Evolutionary conservation across 257 asterid species (phyloP), one percentile per base, ranked within the genome.

Genomic region (Misopates orontium): DNA sequence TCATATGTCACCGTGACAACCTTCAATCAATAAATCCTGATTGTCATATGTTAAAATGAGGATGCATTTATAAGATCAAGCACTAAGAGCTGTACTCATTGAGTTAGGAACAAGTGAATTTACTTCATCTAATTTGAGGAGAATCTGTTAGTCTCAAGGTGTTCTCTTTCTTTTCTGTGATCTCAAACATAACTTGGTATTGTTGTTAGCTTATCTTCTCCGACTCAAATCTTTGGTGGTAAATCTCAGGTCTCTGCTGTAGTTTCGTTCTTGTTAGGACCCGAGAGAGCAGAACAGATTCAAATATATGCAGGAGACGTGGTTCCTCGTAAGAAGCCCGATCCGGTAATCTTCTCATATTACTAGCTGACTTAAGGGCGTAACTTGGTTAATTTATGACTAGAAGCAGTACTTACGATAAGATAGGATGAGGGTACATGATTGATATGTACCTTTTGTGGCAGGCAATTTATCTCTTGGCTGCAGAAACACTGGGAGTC

Each of bases 251-350:
- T 92, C 13, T 89, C 97, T 55, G 98, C 98, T 15, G 95, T 92
- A 81, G 98, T 92, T 73, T 89, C 94, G 0, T 87, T 64, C 83
- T 83, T 92, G 79, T 75, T 92, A 73, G 97, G 96, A 69, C 88
- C 97, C 21, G 78, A 83, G 41, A 70, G 95, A 58, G 98, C 97
- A 5, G 89, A 81, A 68, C 82, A 92, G 68, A 92, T 92, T 59
- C 95, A 78, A 80, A 92, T 92, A 70, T 92, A 24, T 66, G 98
- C 98, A 13, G 97, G 98, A 53, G 97, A 92, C 77, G 97, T 89
- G 73, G 98, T 92, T 77, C 96, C 97, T 56, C 89, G 89, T 11
- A 92, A 92, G 85, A 92, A 92, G 74, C 98, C 98, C 20, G 98
- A 92, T 77, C 98, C 98, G 9, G 98, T 92, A 84, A 79, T 72